These are phyloP conservation scores for Emericellopsis atlantica DNA, from an alignment of 2,329 filamentous ascomycete genomes.

Conservation along the genomic window DNA sequence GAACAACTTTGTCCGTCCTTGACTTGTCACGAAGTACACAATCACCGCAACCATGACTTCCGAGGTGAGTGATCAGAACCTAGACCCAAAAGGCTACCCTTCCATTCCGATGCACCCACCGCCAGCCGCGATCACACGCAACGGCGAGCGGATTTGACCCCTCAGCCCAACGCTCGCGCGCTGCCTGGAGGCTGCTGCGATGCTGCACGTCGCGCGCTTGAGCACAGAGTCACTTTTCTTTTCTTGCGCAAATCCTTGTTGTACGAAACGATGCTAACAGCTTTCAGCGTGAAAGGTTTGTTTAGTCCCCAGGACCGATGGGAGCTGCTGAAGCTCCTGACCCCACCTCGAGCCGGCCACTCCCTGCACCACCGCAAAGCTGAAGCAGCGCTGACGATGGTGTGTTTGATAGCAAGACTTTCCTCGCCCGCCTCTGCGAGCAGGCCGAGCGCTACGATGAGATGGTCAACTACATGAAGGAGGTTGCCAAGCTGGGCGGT, in stretches of 20 bases:
- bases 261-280: slow-evolving; percentile 17
- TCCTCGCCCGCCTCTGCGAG: slow-evolving; percentile 99
- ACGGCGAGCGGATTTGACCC: slow-evolving; percentile 2
- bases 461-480: slow-evolving; percentile 99
- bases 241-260: slow-evolving; percentile 2
- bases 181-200: background rate
- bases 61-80: slow-evolving; percentile 37
- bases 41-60: slow-evolving; percentile 29
- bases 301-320: slow-evolving; percentile 5
- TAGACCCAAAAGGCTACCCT: slow-evolving; percentile 2
- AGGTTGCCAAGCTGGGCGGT: slow-evolving; percentile 80
- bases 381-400: slow-evolving; percentile 11
- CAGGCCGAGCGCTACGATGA: slow-evolving; percentile 99
- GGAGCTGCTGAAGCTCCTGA: slow-evolving; percentile 4
- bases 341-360: slow-evolving; percentile 1
- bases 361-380: background rate
- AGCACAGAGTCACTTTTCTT: slow-evolving; percentile 2
- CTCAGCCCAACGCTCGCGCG: slow-evolving; percentile 2
- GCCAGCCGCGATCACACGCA: slow-evolving; percentile 1
- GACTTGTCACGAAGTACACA: background rate
- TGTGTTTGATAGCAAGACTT: slow-evolving; percentile 71
- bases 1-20: background rate
- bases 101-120: slow-evolving; percentile 3
- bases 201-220: background rate
- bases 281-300: slow-evolving; percentile 57